A percentile compares a stretch with the other conserved stretches of the same genome.
These are phyloP conservation scores for Suillus tomentosus DNA, from an alignment of 768 basidiomycete genomes.

Conservation along the genomic window DNA sequence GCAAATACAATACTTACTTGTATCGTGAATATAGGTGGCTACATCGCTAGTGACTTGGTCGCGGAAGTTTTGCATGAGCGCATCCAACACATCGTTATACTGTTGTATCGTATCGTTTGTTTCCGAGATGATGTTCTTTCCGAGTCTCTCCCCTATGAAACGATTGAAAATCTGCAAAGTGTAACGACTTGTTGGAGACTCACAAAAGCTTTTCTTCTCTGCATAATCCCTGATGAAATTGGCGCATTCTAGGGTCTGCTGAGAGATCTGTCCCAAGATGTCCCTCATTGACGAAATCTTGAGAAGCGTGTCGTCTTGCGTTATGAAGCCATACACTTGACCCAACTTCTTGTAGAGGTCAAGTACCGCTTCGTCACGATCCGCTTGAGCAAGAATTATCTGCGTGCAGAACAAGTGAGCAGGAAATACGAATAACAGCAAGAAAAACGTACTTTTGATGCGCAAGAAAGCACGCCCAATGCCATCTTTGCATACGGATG, in stretches of 20 bases:
- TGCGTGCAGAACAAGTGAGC: background rate
- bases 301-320: no score
- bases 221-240: slow-evolving; percentile 13
- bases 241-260: slow-evolving; percentile 11
- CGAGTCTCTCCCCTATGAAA: no score
- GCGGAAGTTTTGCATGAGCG: no score
- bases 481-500: slow-evolving; percentile 12
- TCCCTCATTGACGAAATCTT: no score
- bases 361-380: slow-evolving; percentile 4
- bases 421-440: no score
- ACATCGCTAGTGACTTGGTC: background rate
- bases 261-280: slow-evolving; percentile 2
- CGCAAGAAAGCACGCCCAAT: background rate
- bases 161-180: no score
- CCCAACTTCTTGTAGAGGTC: background rate
- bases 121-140: no score
- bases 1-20: no score
- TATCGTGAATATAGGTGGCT: no score
- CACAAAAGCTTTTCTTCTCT: slow-evolving; percentile 11
- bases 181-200: background rate
- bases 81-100: no score
- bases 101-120: no score
- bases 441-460: background rate
- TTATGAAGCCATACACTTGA: no score
- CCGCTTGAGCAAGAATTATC: slow-evolving; percentile 5